Evolutionary conservation across 2,329 filamentous ascomycete species (phyloP).

Genomic region (Apiospora marii): DNA sequence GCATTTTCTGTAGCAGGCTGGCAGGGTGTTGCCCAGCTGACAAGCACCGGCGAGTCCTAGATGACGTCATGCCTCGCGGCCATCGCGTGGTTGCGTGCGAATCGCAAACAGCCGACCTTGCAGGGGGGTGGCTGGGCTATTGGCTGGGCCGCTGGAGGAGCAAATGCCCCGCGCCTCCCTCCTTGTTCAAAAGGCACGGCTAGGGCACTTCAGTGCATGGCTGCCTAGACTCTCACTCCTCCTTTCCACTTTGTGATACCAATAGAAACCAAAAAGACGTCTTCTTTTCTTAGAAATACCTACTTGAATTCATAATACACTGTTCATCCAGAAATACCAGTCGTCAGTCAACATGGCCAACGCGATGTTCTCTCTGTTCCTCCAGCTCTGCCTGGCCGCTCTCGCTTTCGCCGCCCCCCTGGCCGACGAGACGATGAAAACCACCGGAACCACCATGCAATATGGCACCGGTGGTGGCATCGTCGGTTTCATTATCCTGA

Average conservation of each 20-base stretch:
- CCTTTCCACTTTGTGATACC: neutral
- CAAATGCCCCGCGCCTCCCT: conserved; percentile 7
- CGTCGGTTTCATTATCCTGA: conserved; percentile 65
- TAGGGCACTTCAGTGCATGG: neutral
- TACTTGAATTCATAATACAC: neutral
- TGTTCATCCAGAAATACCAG: neutral
- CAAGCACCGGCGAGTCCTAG: neutral
- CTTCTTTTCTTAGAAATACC: neutral
- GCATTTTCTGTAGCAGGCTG: conserved; percentile 11
- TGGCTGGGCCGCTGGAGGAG: neutral
- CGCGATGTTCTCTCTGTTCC: conserved; percentile 51
- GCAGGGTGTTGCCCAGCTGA: neutral
- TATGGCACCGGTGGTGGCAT: conserved; percentile 69
- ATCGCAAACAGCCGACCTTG: neutral
- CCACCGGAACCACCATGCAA: conserved; percentile 57
- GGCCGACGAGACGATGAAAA: conserved; percentile 46
- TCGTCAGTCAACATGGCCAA: conserved; percentile 38
- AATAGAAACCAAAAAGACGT: neutral
- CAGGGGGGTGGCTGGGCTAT: neutral
- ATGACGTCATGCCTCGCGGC: conserved; percentile 18
- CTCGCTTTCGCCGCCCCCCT: conserved; percentile 58
- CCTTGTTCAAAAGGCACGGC: neutral
- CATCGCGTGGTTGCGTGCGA: conserved; percentile 14
- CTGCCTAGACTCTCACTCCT: neutral
- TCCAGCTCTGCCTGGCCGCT: conserved; percentile 61